These are phyloP conservation scores for Leccinum subgranulosum DNA, from an alignment of 768 basidiomycete genomes.

Conservation along the genomic window DNA sequence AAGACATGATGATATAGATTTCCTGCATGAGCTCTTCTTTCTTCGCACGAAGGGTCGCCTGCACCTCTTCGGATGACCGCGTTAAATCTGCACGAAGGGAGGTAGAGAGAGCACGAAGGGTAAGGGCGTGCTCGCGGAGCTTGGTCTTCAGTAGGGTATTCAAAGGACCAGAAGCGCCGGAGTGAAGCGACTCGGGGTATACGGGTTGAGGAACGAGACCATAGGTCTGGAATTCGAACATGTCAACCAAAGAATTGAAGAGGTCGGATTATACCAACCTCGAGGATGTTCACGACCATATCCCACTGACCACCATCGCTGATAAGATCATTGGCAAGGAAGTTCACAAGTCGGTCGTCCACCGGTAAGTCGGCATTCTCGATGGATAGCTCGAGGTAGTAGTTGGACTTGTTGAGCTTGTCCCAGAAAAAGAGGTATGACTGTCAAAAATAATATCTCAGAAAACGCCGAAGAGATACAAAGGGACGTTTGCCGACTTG, in stretches of 20 bases:
- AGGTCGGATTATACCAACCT: constrained; percentile 35
- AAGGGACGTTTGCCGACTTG: constrained; percentile 49
- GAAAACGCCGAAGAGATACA: not conserved
- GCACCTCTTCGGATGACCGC: constrained; percentile 45
- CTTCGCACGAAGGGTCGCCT: constrained; percentile 64
- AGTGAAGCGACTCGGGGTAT: constrained; percentile 84
- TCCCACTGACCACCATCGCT: constrained; percentile 96
- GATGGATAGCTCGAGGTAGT: constrained; percentile 86
- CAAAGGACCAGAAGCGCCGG: constrained; percentile 67
- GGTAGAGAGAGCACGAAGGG: constrained; percentile 62
- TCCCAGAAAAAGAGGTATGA: constrained; percentile 96
- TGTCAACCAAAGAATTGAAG: constrained; percentile 28
- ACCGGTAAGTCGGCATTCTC: constrained; percentile 75
- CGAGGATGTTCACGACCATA: constrained; percentile 73
- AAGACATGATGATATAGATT: constrained; percentile 78
- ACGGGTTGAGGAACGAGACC: constrained; percentile 82
- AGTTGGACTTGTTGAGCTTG: constrained; percentile 88
- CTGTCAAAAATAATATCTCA: constrained; percentile 34
- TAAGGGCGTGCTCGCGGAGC: constrained; percentile 86
- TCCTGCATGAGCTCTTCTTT: constrained; percentile 86
- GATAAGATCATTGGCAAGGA: constrained; percentile 74
- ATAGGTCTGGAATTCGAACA: constrained; percentile 49
- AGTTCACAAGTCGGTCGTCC: constrained; percentile 78
- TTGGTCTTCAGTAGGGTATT: constrained; percentile 84
- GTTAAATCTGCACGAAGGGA: constrained; percentile 46